Conservation (phyloP, 129 eudicot species). For the Flaveria trinervia region DNA sequence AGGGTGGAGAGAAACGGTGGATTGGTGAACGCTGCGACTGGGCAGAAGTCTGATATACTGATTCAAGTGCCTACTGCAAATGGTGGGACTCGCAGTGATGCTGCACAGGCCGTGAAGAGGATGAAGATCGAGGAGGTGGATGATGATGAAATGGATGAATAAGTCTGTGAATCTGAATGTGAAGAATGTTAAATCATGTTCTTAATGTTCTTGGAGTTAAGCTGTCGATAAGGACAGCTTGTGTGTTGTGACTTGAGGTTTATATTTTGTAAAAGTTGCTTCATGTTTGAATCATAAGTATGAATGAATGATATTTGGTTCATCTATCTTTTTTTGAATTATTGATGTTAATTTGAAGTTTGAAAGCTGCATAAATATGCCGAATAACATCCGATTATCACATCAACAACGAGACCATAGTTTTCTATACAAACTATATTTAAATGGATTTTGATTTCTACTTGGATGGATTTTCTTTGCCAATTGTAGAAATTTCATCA, state of each 20-base stretch:
- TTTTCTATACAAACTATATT: too few species aligned
- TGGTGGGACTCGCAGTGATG: conserved; percentile 34
- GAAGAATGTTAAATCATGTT: neutral
- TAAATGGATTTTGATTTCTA: too few species aligned
- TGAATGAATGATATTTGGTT: neutral
- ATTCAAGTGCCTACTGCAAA: conserved; percentile 56
- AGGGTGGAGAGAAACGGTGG: conserved; percentile 89
- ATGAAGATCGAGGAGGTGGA: conserved; percentile 77
- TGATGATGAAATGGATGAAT: conserved; percentile 61
- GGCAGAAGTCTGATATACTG: conserved; percentile 73
- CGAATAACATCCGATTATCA: too few species aligned
- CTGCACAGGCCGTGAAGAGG: conserved; percentile 86
- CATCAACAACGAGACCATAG: too few species aligned
- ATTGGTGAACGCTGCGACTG: conserved; percentile 72
- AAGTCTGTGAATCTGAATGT: neutral
- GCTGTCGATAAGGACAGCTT: neutral
- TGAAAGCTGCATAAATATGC: too few species aligned
- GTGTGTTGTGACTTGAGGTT: neutral
- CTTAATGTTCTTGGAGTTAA: neutral
- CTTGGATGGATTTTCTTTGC: too few species aligned
- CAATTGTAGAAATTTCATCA: too few species aligned
- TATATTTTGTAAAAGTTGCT: neutral
- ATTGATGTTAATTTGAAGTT: too few species aligned
- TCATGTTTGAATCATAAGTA: conserved; percentile 5
- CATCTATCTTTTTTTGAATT: too few species aligned